phyloP scores from a whole-genome alignment of 495 filamentous ascomycete species.

The Neurospora sp. region DNA sequence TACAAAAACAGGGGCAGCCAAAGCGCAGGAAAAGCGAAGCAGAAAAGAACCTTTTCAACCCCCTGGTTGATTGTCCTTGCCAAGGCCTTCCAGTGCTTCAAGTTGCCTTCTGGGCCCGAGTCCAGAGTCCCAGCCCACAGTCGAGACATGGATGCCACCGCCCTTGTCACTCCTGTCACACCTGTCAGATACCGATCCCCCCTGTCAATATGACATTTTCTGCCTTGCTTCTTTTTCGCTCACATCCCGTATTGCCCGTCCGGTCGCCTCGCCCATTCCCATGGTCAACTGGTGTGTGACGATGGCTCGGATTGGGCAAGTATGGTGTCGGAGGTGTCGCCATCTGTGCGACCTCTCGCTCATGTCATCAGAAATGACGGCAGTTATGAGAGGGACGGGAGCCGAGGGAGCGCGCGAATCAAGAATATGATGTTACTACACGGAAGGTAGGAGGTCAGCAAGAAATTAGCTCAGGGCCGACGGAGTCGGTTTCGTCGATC shows the following conservation, averaged over 20 bases:
- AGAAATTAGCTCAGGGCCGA: not conserved
- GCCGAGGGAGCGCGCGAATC: not conserved
- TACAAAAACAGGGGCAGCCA: not conserved
- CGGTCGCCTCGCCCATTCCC: not conserved
- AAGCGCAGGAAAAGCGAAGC: not conserved
- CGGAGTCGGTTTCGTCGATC: not conserved
- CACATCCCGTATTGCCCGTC: not conserved
- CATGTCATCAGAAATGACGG: not conserved
- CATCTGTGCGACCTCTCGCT: not conserved
- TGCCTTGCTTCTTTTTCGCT: not conserved
- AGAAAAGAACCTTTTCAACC: not conserved
- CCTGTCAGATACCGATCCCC: not conserved
- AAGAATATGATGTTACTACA: not conserved
- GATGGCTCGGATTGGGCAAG: not conserved
- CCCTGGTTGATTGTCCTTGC: not conserved
- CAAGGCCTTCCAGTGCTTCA: not conserved
- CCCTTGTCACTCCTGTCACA: not conserved
- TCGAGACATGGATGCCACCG: not conserved
- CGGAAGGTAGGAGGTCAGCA: not conserved
- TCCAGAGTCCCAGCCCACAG: not conserved
- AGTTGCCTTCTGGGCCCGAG: not conserved
- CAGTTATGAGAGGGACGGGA: not conserved
- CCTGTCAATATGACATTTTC: not conserved
- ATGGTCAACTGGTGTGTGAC: not conserved
- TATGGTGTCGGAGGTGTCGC: not conserved